Conservation (phyloP, 306 rosid genomes). For the Cajanus cajan region DNA sequence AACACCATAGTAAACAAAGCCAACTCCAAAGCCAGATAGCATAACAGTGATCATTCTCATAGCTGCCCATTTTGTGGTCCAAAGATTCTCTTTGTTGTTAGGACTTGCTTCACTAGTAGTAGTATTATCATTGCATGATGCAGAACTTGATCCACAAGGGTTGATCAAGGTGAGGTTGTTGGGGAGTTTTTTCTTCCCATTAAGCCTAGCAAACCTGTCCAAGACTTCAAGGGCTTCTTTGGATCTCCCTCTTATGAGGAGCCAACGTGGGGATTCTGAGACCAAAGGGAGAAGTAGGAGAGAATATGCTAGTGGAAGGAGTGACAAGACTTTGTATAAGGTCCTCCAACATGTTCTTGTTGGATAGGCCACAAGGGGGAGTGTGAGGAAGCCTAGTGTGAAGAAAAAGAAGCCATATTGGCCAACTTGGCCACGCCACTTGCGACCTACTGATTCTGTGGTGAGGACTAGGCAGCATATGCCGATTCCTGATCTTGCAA, state of each 20-base stretch:
- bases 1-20: constrained; percentile 44
- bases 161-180: background rate
- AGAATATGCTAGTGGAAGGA: constrained; percentile 24
- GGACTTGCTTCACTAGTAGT: background rate
- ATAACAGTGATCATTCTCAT: constrained; percentile 30
- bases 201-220: constrained; percentile 30
- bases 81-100: constrained; percentile 7
- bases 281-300: constrained; percentile 22
- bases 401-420: constrained; percentile 38
- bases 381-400: constrained; percentile 32
- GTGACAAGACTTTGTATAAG: constrained; percentile 28
- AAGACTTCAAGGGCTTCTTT: constrained; percentile 29
- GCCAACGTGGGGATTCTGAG: constrained; percentile 37
- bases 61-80: constrained; percentile 39
- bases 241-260: constrained; percentile 27
- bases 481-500: constrained; percentile 38
- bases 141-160: background rate
- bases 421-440: constrained; percentile 35
- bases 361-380: constrained; percentile 36
- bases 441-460: constrained; percentile 31
- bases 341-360: constrained; percentile 32
- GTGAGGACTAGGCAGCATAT: constrained; percentile 31
- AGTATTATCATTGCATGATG: background rate
- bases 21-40: constrained; percentile 40
- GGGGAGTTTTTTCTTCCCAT: constrained; percentile 27